A percentile compares a stretch with the other conserved stretches of the same genome.
phyloP scores from a whole-genome alignment of 2,329 filamentous ascomycete genomes.

The Ustulina deusta region DNA sequence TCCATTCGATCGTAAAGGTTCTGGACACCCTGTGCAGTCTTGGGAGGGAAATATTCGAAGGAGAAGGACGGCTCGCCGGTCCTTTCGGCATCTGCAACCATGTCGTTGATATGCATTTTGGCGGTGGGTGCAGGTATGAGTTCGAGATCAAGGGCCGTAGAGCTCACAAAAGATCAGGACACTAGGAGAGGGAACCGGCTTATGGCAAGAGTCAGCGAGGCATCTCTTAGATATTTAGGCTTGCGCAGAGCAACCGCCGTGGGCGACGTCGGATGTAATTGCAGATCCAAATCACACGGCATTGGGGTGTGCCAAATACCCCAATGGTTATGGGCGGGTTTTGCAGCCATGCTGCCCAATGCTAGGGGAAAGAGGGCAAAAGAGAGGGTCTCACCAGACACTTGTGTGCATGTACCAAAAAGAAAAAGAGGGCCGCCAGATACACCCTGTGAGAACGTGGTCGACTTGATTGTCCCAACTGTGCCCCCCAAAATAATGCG shows the following conservation, averaged over 20 bases:
- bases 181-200: slow-evolving; percentile 8
- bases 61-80: slow-evolving; percentile 90
- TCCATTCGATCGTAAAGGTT: slow-evolving; percentile 99
- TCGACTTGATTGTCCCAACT: slow-evolving; percentile 16
- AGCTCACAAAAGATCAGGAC: slow-evolving; percentile 22
- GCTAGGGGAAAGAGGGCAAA: not conserved
- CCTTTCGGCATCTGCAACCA: slow-evolving; percentile 84
- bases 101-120: slow-evolving; percentile 95
- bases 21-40: slow-evolving; percentile 96
- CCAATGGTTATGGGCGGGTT: not conserved
- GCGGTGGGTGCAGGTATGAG: slow-evolving; percentile 27
- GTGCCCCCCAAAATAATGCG: not conserved
- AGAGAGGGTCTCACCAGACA: slow-evolving; percentile 34
- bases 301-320: not conserved
- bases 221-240: slow-evolving; percentile 14
- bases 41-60: slow-evolving; percentile 99
- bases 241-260: not conserved
- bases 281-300: slow-evolving; percentile 12
- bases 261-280: slow-evolving; percentile 19
- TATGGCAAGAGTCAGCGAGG: slow-evolving; percentile 26
- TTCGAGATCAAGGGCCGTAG: slow-evolving; percentile 11
- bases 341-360: slow-evolving; percentile 13
- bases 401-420: slow-evolving; percentile 24
- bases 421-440: slow-evolving; percentile 14
- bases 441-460: slow-evolving; percentile 2